Base-by-base conservation (phyloP, 1,139 yeast species). In the Candida neerlandica region DNA sequence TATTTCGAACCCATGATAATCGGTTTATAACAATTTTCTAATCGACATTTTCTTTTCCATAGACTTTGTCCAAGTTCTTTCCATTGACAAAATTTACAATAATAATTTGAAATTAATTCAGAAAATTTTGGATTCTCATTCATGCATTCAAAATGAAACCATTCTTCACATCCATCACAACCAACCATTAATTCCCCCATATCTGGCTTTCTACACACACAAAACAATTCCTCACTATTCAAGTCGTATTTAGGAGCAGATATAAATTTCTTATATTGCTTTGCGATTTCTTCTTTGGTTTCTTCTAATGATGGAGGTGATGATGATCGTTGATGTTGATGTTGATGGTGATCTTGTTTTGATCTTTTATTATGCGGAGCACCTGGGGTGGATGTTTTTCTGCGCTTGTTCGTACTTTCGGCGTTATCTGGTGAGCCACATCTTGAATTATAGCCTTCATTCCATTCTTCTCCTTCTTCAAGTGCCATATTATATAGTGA, bases 81-180 rank as follows among this genome's bases (percentile, higher is more conserved):
- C 64, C 81, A 77, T 45, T 77, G 79, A 64, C 98, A 92, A 52
- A 83, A 82, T 14, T 88, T 87, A 61, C 98, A 92, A 60, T 73
- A 86, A 62, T 80, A 92, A 51, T 79, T 80, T 44, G 81, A 77
- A 7, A 91, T 84, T 48, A 91, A 70, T 42, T 77, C 73, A 48
- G 82, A 78, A 60, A 79, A 80, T 40, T 71, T 67, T n/a, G 66
- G 68, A 45, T 83, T 74, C 43, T 91, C 64, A 52, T 78, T 78
- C 77, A 91, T 81, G 61, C 97, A 92, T 44, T 72, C 74, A 64
- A 92, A 89, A 67, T 92, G 97, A 62, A 79, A 92, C 98, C 98
- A 92, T 55, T 89, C 96, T 61, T 91, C 97, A 67, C 98, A 92
- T 6, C 90, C 92, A 64, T 91, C 97, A 64, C 98, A 92, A 0